Base-by-base conservation (phyloP, 2,329 filamentous ascomycete genomes). In the Aurifilum marmelostoma region DNA sequence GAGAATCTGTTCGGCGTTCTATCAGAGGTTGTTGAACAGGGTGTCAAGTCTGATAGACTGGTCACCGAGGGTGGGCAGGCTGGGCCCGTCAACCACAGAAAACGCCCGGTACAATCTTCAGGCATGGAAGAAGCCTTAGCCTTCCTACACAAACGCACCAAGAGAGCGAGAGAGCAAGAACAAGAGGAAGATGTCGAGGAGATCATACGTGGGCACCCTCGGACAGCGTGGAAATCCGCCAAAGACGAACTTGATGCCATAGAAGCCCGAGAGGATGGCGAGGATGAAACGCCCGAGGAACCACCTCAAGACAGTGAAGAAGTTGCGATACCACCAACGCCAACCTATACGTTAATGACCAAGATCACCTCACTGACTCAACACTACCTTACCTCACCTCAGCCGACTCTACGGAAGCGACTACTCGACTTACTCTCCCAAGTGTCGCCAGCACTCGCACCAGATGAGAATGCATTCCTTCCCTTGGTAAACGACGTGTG, bases 401-500 rank as follows among this genome's bases (percentile, higher is more conserved):
- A 93, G 0, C 89, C 94, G 0, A 87, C 88, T 14, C 85, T 99
- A 11, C 90, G 95, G 54, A 89, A 89, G 39, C 92, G 91, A 0
- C 85, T 99, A 3, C 87, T 99, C 12, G 87, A 88, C 21, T 88
- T 98, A 7, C 86, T 98, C 16, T 82, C 86, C 34, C 93, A 89
- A 0, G 90, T 93, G 3, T 87, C 91, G 5, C 87, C 90, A 0
- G 85, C 92, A 0, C 86, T 99, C 3, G 87, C 91, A 0, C 84
- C 83, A 3, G 89, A 97, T 73, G 92, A 97, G 76, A 89, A 94
- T 71, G 88, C 89, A 0, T 97, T 97, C 77, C 81, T 99, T 1
- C 96, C 96, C 0, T 85, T 98, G 0, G 89, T 98, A 73, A 96
- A 98, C 78, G 90, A 91, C 3, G 83, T 98, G 9, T 99, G 95